A percentile compares a stretch with the other conserved stretches of the same genome.
Conservation (phyloP, 129 eudicot species). For the Heracleum sosnowskyi region DNA sequence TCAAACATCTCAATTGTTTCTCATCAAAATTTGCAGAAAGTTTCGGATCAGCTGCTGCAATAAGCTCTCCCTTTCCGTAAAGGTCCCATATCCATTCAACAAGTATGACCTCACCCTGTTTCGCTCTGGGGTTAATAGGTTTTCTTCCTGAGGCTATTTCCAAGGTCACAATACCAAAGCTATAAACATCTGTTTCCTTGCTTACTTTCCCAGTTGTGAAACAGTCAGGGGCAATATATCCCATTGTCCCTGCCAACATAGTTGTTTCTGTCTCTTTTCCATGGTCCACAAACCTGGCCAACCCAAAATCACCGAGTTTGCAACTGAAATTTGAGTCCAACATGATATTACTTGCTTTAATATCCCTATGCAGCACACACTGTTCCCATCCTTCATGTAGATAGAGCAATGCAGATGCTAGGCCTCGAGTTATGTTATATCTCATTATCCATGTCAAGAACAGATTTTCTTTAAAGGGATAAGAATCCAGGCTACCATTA, state of each 20-base stretch:
- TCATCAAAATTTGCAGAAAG: slow-evolving; percentile 18
- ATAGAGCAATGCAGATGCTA: slow-evolving; percentile 1
- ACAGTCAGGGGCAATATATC: slow-evolving; percentile 13
- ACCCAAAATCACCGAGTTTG: slow-evolving; percentile 3
- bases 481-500: background rate
- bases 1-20: slow-evolving; percentile 20
- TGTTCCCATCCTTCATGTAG: background rate
- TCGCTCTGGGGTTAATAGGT: slow-evolving; percentile 12
- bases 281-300: background rate
- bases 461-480: background rate
- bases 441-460: background rate
- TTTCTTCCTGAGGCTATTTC: slow-evolving; percentile 36
- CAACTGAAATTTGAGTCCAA: background rate
- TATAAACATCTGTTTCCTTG: slow-evolving; percentile 40
- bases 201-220: slow-evolving; percentile 31
- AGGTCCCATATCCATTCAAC: slow-evolving; percentile 28
- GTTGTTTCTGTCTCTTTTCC: slow-evolving; percentile 3
- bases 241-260: slow-evolving; percentile 3
- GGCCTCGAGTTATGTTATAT: background rate
- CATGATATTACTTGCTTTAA: slow-evolving; percentile 3
- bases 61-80: slow-evolving; percentile 22
- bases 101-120: slow-evolving; percentile 7
- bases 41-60: slow-evolving; percentile 28
- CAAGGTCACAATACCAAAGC: slow-evolving; percentile 39
- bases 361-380: slow-evolving; percentile 8